Evolutionary conservation across 2,329 filamentous ascomycete species (phyloP).

Genomic region (Xylaria arbuscula): DNA sequence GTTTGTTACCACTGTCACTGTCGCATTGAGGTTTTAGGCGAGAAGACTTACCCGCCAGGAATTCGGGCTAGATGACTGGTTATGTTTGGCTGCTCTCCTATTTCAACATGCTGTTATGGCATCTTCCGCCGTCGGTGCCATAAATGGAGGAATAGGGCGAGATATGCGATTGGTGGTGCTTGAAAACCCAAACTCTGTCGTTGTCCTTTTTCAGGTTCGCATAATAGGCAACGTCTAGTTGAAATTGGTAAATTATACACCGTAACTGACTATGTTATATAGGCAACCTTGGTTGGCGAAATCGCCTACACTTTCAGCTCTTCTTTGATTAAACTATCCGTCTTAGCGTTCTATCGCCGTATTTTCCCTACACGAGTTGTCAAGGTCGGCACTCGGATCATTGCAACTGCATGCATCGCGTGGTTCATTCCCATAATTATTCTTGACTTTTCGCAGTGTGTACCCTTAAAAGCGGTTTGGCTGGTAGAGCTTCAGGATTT

Average conservation of each 20-base stretch:
- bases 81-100: constrained; percentile 10
- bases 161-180: not conserved
- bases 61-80: not conserved
- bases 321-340: constrained; percentile 28
- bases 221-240: not conserved
- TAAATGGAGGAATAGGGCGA: constrained; percentile 1
- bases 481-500: constrained; percentile 20
- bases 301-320: constrained; percentile 15
- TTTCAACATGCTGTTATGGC: constrained; percentile 10
- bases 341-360: constrained; percentile 29
- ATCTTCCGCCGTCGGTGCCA: not conserved
- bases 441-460: constrained; percentile 34
- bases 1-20: not conserved
- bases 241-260: not conserved
- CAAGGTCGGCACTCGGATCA: constrained; percentile 16
- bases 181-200: not conserved
- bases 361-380: constrained; percentile 33
- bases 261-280: too few relatives aligned
- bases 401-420: constrained; percentile 8
- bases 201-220: constrained; percentile 8
- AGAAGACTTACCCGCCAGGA: constrained; percentile 3
- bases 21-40: constrained; percentile 8
- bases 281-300: not conserved
- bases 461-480: constrained; percentile 35
- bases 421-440: constrained; percentile 33